Evolutionary conservation across 306 rosid species (phyloP), one percentile per base, ranked within the genome.

Genomic region (Potentilla sterilis): DNA sequence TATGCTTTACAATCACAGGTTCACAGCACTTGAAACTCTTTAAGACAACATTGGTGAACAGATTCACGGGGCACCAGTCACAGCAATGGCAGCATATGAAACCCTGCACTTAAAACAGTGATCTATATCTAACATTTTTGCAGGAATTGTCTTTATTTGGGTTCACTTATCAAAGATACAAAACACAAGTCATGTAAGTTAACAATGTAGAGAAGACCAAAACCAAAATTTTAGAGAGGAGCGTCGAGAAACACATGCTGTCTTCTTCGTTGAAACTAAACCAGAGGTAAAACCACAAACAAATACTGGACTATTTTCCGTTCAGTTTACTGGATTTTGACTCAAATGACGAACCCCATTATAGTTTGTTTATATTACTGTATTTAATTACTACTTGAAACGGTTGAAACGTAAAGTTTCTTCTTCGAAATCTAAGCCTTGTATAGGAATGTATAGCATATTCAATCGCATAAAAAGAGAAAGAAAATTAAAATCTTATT

Each of bases 1-100:
- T 69, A 6, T 69, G 18, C 73, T 46, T 44, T 14, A 48, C 58
- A 70, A 18, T 70, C 74, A 18, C 44, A 70, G 32, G 61, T 70
- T 48, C 74, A 32, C 38, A 32, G 44, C 32, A 69, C 15, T 47
- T 28, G 4, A 46, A 7, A 46, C 57, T 15, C 42, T 24, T 0
- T 47, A 28, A 32, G 28, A 59, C n/a, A 32, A 44, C 74, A 32
- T 22, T 24, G 42, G 48, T 14, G 59, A 47, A 69, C 9, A 28
- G 21, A 62, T 62, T 70, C 74, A 70, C 74, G 59, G 74, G 61
- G 3, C 55, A 46, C 38, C 65, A 24, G 37, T 9, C 7, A 12
- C 66, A 24, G 18, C 73, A 46, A 3, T 0, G 28, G 40, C 3
- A 37, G 5, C 40, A 37, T 37, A 28, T 69, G 57, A 69, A 69